Conservation (phyloP, 1,139 yeast species). For the Hanseniaspora uvarum region DNA sequence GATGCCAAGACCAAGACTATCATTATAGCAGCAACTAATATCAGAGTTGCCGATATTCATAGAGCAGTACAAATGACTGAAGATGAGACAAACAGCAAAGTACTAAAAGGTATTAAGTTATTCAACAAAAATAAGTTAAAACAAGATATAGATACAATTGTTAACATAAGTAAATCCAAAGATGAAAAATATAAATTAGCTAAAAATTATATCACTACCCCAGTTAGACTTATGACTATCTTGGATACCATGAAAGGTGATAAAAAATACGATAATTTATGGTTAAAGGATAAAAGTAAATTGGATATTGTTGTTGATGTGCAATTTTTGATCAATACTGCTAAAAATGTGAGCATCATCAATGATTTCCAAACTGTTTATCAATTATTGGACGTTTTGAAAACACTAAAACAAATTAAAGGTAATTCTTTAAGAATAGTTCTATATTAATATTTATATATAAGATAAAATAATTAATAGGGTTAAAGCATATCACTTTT, state of each 20-base stretch:
- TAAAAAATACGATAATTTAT: slow-evolving; percentile 11
- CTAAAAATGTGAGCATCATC: slow-evolving; percentile 38
- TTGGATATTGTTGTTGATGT: slow-evolving; percentile 51
- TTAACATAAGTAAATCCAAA: slow-evolving; percentile 10
- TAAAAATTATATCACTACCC: slow-evolving; percentile 45
- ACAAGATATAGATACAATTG: slow-evolving; percentile 41
- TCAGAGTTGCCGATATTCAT: slow-evolving; percentile 36
- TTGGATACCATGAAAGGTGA: slow-evolving; percentile 35
- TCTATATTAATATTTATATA: slow-evolving; percentile 22
- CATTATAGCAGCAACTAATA: slow-evolving; percentile 28
- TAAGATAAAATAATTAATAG: background rate
- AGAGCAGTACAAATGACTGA: slow-evolving; percentile 33
- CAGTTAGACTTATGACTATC: slow-evolving; percentile 47
- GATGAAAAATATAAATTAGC: slow-evolving; percentile 18
- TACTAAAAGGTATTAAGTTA: slow-evolving; percentile 35
- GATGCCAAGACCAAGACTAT: slow-evolving; percentile 21
- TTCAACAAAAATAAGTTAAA: slow-evolving; percentile 54
- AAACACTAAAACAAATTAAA: slow-evolving; percentile 26
- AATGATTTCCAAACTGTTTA: slow-evolving; percentile 15
- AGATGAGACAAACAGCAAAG: background rate
- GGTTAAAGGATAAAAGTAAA: slow-evolving; percentile 42
- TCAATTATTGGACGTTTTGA: slow-evolving; percentile 22
- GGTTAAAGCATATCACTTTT: slow-evolving; percentile 25
- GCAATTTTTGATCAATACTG: slow-evolving; percentile 36
- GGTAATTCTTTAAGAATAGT: slow-evolving; percentile 31